These are phyloP conservation scores for Dothiorella sarmentorum DNA, from an alignment of 2,329 filamentous ascomycete genomes.

Conservation along the genomic window DNA sequence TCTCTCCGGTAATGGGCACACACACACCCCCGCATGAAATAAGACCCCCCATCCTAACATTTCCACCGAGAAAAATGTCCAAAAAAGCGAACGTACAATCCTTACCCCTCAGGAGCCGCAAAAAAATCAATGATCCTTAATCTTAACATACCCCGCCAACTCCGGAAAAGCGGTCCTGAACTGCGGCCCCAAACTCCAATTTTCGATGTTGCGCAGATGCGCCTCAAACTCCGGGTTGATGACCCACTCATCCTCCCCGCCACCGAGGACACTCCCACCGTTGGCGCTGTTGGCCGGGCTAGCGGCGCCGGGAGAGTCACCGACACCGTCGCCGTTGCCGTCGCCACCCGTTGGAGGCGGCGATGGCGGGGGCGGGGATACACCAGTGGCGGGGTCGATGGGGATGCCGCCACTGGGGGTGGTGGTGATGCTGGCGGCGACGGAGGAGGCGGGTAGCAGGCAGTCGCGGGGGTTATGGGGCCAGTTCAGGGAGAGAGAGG, in stretches of 20 bases:
- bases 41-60: no score
- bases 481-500: slow-evolving; percentile 76
- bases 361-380: neutral
- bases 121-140: slow-evolving; percentile 25
- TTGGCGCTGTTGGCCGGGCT: neutral
- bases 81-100: neutral
- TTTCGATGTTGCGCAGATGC: slow-evolving; percentile 69
- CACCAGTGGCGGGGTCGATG: slow-evolving; percentile 12
- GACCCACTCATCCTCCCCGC: slow-evolving; percentile 58
- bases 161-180: slow-evolving; percentile 65
- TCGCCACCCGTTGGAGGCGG: neutral
- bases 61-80: neutral
- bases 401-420: slow-evolving; percentile 13
- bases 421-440: slow-evolving; percentile 2
- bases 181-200: slow-evolving; percentile 73
- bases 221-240: slow-evolving; percentile 86
- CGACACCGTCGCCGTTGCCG: neutral
- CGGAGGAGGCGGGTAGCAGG: slow-evolving; percentile 50
- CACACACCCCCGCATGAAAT: no score
- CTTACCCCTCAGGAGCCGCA: neutral
- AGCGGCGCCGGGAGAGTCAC: slow-evolving; percentile 19
- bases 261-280: no score
- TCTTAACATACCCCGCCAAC: slow-evolving; percentile 39
- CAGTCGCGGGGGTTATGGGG: slow-evolving; percentile 72
- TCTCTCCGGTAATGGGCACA: no score